Evolutionary conservation across 768 basidiomycete species (phyloP).

Genomic region (Chlorophyllum brunneum): DNA sequence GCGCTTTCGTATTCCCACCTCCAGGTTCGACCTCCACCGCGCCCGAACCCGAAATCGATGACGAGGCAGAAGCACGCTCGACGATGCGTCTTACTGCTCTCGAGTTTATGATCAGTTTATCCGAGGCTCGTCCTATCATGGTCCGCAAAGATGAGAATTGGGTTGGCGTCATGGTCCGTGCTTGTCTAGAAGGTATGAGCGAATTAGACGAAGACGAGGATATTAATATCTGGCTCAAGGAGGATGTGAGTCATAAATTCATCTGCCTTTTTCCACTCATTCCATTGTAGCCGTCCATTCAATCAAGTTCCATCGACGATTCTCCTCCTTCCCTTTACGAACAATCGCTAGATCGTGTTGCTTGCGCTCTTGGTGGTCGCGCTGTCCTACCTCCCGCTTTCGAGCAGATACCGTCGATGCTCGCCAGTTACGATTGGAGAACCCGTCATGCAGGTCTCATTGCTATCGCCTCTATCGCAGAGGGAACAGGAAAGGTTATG

Average conservation of each 20-base stretch:
- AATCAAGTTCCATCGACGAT: conserved; percentile 56
- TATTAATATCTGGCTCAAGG: conserved; percentile 60
- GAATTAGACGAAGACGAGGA: conserved; percentile 61
- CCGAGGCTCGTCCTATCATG: conserved; percentile 69
- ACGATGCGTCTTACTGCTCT: conserved; percentile 70
- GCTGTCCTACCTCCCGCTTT: conserved; percentile 77
- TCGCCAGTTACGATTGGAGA: conserved; percentile 81
- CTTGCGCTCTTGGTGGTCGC: conserved; percentile 76
- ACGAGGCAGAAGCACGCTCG: conserved; percentile 61
- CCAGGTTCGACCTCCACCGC: conserved; percentile 24
- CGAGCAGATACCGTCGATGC: conserved; percentile 77
- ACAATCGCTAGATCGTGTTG: conserved; percentile 76
- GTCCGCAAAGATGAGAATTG: conserved; percentile 66
- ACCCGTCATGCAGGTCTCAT: conserved; percentile 82
- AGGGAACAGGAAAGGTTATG: conserved; percentile 82
- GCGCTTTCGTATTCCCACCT: conserved; percentile 39
- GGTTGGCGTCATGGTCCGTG: conserved; percentile 65
- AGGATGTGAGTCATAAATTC: conserved; percentile 55
- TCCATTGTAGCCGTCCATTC: conserved; percentile 52
- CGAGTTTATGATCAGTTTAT: conserved; percentile 81
- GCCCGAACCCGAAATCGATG: conserved; percentile 34
- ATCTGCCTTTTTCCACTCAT: conserved; percentile 4
- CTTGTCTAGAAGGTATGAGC: conserved; percentile 80
- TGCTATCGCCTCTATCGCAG: conserved; percentile 82
- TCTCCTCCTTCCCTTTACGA: conserved; percentile 75